Conservation (phyloP, 1,284 basidiomycete species). For the Neolentinus lepideus region DNA sequence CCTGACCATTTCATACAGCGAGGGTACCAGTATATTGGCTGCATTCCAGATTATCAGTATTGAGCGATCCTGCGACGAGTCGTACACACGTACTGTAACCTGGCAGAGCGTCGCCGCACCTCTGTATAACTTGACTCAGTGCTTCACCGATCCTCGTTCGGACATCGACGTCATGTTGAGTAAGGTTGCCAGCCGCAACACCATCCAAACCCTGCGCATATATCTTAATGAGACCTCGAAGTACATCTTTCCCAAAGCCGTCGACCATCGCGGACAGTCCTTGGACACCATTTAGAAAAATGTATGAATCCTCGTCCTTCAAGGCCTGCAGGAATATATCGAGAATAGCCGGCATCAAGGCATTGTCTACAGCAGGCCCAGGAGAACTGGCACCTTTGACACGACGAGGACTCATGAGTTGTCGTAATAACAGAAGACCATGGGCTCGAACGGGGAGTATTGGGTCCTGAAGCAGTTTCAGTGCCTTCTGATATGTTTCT, state of each 20-base stretch:
- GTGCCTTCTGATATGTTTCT: slow-evolving; percentile 79
- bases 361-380: slow-evolving; percentile 35
- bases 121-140: slow-evolving; percentile 70
- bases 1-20: slow-evolving; percentile 56
- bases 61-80: background rate
- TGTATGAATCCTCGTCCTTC: slow-evolving; percentile 91
- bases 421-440: slow-evolving; percentile 78
- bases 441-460: slow-evolving; percentile 95
- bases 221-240: slow-evolving; percentile 55
- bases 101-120: slow-evolving; percentile 66
- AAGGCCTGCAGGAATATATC: slow-evolving; percentile 84
- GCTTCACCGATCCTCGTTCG: slow-evolving; percentile 87
- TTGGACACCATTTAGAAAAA: slow-evolving; percentile 91
- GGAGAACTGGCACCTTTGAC: slow-evolving; percentile 10
- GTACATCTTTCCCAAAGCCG: slow-evolving; percentile 66
- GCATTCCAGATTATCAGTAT: background rate
- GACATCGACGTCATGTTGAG: slow-evolving; percentile 68
- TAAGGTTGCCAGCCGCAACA: slow-evolving; percentile 37
- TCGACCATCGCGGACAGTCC: slow-evolving; percentile 83
- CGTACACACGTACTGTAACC: slow-evolving; percentile 50
- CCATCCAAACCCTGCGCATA: slow-evolving; percentile 54
- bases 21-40: slow-evolving; percentile 72
- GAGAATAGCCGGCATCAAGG: slow-evolving; percentile 77
- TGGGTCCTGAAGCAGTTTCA: slow-evolving; percentile 86
- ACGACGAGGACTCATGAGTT: slow-evolving; percentile 48